Base-by-base conservation (phyloP, 2,329 filamentous ascomycete species). In the Exophiala sideris region DNA sequence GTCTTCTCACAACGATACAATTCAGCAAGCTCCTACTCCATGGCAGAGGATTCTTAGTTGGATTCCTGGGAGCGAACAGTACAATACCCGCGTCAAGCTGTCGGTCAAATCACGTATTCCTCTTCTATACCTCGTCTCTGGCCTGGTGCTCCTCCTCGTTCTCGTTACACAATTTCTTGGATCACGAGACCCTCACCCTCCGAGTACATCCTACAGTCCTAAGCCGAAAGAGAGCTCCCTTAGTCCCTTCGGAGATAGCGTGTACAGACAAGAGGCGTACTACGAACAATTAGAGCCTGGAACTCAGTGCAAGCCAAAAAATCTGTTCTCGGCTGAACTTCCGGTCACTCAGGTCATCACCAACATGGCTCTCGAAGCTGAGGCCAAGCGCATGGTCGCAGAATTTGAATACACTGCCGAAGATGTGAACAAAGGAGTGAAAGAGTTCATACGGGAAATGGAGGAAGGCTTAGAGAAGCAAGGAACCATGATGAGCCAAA, bases 381-480 rank as follows among this genome's bases (percentile, higher is more conserved):
- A 92, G 73, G 89, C 91, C 56, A 85, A 85, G 79, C 83, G 83
- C 67, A 84, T 96, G 66, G 88, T 89, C 65, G 82, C 82, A 64
- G 84, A 94, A 71, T 97, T 97, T 74, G 89, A 95, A 50, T 92
- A 91, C 73, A 79, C 83, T 57, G 80, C 90, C 65, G 82, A 85
- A 49, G 81, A 91, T 72, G 81, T 96, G 67, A 89, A 90, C 70
- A 82, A 80, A 66, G 88, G 85, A 61, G 91, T 96, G 58, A 78
- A 83, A 60, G 91, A 96, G 71, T 99, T 96, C 68, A 81, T 96
- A 62, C 78, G 79, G 57, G 85, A 97, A 76, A 91, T 96, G 86
- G 78, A 87, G 61, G 88, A 95, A 77, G 94, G 94, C 24, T 76
- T 97, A 62, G 75, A 83, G 56, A 84, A 86, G 66, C 84, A 91